These are phyloP conservation scores for Talaromyces wortmannii DNA, from an alignment of 495 filamentous ascomycete genomes.

Conservation along the genomic window DNA sequence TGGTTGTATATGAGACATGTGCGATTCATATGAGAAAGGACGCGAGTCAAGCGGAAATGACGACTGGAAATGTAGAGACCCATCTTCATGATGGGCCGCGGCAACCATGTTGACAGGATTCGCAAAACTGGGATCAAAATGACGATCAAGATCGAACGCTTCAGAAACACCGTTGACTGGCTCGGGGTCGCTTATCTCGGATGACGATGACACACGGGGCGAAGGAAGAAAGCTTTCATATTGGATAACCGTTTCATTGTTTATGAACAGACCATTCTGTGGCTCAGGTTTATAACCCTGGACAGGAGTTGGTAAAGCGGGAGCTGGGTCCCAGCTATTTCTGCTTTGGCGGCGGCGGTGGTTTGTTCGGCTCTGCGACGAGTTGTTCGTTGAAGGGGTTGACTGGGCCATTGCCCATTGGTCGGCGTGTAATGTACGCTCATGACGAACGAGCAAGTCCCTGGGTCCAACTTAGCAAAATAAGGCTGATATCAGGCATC, in stretches of 20 bases:
- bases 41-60: background rate
- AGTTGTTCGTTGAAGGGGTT: background rate
- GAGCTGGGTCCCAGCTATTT: background rate
- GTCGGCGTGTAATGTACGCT: constrained; percentile 19
- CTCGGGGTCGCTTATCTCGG: constrained; percentile 4
- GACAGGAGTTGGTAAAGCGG: background rate
- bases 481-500: background rate
- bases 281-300: background rate
- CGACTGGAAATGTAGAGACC: background rate
- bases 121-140: background rate
- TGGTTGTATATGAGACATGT: background rate
- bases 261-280: background rate
- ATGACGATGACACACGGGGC: constrained; percentile 4
- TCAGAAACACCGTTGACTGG: background rate
- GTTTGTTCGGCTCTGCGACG: background rate
- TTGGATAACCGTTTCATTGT: constrained; percentile 4
- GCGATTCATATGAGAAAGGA: background rate
- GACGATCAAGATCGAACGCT: background rate
- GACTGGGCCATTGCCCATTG: constrained; percentile 4
- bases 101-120: background rate
- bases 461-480: background rate
- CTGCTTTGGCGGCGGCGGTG: constrained; percentile 4
- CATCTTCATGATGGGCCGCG: background rate
- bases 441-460: constrained; percentile 47
- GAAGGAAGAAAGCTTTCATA: constrained; percentile 5